These are phyloP conservation scores for Entomortierella lignicola DNA, from an alignment of 192 early-diverging fungal species.

Conservation along the genomic window DNA sequence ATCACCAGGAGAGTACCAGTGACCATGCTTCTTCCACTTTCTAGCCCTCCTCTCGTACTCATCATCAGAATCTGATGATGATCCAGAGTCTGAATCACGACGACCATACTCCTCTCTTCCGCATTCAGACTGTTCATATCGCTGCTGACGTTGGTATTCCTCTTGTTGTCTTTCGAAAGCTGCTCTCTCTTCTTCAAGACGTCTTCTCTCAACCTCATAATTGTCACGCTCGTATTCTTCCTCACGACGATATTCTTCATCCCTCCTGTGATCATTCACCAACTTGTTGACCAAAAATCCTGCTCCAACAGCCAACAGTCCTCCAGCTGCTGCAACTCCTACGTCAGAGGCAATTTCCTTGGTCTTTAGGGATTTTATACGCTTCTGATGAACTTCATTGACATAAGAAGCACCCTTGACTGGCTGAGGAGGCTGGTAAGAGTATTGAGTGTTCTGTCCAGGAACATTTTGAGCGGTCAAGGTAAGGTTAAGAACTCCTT, in stretches of 20 bases:
- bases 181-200: constrained; percentile 27
- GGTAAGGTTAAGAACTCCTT: constrained; percentile 56
- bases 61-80: constrained; percentile 21
- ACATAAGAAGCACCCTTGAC: constrained; percentile 53
- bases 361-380: constrained; percentile 56
- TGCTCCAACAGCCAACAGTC: constrained; percentile 57
- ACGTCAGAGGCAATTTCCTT: constrained; percentile 53
- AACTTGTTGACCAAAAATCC: constrained; percentile 59
- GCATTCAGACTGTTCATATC: not conserved
- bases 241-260: constrained; percentile 25
- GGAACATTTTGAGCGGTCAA: constrained; percentile 56
- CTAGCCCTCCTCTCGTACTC: constrained; percentile 36
- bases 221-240: constrained; percentile 22
- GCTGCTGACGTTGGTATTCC: constrained; percentile 16
- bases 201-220: constrained; percentile 28
- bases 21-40: constrained; percentile 60
- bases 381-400: constrained; percentile 50
- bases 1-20: constrained; percentile 60
- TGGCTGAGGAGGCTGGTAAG: constrained; percentile 16
- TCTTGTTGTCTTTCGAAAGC: constrained; percentile 26
- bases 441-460: constrained; percentile 32
- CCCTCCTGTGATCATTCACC: constrained; percentile 48
- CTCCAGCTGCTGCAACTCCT: constrained; percentile 51
- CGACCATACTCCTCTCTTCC: constrained; percentile 13
- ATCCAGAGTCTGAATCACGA: constrained; percentile 6